Evolutionary conservation across 768 basidiomycete genomes (phyloP), one percentile per base, ranked within the genome.

Genomic region (Boletus patriciae): DNA sequence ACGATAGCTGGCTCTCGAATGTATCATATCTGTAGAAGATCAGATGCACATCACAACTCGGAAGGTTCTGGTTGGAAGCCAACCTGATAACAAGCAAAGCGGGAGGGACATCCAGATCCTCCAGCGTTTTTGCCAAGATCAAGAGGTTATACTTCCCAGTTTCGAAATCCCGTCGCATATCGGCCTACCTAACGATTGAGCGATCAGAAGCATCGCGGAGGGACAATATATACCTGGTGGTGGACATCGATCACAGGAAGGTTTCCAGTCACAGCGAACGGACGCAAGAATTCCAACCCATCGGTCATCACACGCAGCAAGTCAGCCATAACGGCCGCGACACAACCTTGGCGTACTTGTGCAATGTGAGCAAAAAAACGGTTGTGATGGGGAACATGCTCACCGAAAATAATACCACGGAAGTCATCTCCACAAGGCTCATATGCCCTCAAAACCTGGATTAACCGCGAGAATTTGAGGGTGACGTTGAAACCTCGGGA

Each of bases 341-440:
- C 77, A 36, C 72, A 71, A 36, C 77, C 71, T 52, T 75, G 77
- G 62, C 79, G 79, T 3, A 89, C 88, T 91, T 37, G 25, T 42
- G 53, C 48, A 44, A 13, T 53, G 54, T 65, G 18, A 62, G 55
- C 52, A 13, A 41, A 42, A 21, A 27, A 60, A 36, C n/a, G 19
- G 84, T 78, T 38, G 87, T 66, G 45, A 15, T 8, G 11, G n/a
- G 18, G 40, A 23, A 16, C 25, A 38, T 42, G 36, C 67, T 54
- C 62, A 90, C 90, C 88, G 59, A 90, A 78, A 27, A 92, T 69
- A 23, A 92, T 76, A 16, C 83, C 87, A 44, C 87, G 82, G 64
- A 92, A 91, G 5, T 67, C 62, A 49, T 83, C 78, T 6, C 82
- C 83, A 46, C 80, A 77, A 15, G 76, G 71, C 55, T 77, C 75